These are phyloP conservation scores for Pythium rhizo-oryzae DNA, from an alignment of 352 stramenopile genomes.

Conservation along the genomic window DNA sequence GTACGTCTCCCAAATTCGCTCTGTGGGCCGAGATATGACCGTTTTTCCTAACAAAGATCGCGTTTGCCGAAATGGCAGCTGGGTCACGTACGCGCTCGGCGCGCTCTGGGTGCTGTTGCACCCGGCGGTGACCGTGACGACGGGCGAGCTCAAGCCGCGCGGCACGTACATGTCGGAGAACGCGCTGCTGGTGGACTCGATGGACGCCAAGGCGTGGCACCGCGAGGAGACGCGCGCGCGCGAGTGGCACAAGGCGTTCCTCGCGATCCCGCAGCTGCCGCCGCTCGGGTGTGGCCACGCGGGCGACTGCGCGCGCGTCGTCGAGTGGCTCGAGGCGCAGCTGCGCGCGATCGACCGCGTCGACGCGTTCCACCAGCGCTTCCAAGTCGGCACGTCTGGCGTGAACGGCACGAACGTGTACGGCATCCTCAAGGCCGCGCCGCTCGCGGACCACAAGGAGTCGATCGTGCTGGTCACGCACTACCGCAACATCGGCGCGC, in stretches of 20 bases:
- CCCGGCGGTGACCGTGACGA: slow-evolving; percentile 76
- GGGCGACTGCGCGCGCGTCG: slow-evolving; percentile 40
- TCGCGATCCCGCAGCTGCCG: slow-evolving; percentile 38
- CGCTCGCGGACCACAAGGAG: slow-evolving; percentile 77
- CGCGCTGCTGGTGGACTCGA: slow-evolving; percentile 79
- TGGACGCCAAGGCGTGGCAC: slow-evolving; percentile 48
- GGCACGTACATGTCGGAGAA: slow-evolving; percentile 92
- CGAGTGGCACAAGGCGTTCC: slow-evolving; percentile 41
- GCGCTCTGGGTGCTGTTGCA: slow-evolving; percentile 83
- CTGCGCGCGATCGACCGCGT: slow-evolving; percentile 59
- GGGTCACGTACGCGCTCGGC: slow-evolving; percentile 65
- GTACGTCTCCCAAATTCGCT: slow-evolving; percentile 25
- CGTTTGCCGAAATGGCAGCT: too few relatives aligned
- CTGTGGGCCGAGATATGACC: background rate
- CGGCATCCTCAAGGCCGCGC: slow-evolving; percentile 77
- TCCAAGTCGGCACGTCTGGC: slow-evolving; percentile 25
- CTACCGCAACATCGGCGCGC: slow-evolving; percentile 55
- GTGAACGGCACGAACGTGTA: slow-evolving; percentile 67
- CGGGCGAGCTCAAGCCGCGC: slow-evolving; percentile 81
- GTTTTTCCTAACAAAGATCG: too few relatives aligned
- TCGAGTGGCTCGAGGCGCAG: slow-evolving; percentile 67
- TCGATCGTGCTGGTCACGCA: slow-evolving; percentile 74
- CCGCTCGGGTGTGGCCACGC: slow-evolving; percentile 38
- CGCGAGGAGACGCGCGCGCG: slow-evolving; percentile 37
- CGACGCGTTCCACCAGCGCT: slow-evolving; percentile 60